These are phyloP conservation scores for Termitomyces sp. DNA, from an alignment of 768 basidiomycete species.

Conservation along the genomic window DNA sequence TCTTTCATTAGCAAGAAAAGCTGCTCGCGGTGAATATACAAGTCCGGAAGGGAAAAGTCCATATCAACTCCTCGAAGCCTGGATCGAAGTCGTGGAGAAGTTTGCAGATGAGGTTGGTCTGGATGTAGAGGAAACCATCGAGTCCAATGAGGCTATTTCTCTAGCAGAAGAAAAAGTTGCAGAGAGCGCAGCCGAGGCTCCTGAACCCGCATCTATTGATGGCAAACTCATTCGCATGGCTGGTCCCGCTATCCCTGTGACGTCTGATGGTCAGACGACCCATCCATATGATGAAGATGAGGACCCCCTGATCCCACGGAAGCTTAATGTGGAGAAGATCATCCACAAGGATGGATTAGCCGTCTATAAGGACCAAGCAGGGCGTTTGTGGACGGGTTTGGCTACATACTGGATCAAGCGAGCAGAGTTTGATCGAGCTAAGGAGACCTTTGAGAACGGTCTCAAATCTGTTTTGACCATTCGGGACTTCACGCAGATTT, in stretches of 20 bases:
- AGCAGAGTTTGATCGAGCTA: conserved; percentile 89
- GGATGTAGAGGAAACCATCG: conserved; percentile 68
- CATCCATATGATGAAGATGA: conserved; percentile 73
- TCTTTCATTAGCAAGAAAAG: conserved; percentile 77
- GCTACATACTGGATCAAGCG: conserved; percentile 99
- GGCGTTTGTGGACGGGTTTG: conserved; percentile 90
- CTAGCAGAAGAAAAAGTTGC: conserved; percentile 36
- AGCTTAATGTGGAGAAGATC: conserved; percentile 83
- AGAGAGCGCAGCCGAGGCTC: conserved; percentile 9
- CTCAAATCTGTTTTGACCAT: conserved; percentile 83
- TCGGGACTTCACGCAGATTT: conserved; percentile 96
- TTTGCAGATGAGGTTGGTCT: conserved; percentile 91
- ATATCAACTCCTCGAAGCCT: conserved; percentile 90
- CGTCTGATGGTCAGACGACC: conserved; percentile 41
- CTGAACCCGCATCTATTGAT: conserved; percentile 40
- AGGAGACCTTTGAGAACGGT: conserved; percentile 83
- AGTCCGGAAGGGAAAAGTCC: conserved; percentile 94
- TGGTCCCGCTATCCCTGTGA: background rate
- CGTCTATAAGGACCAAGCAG: conserved; percentile 95
- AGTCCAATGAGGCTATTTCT: conserved; percentile 45
- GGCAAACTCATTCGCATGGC: conserved; percentile 28
- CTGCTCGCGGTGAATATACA: conserved; percentile 73
- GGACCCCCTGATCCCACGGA: conserved; percentile 63
- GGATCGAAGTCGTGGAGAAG: conserved; percentile 86
- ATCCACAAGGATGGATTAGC: conserved; percentile 80